Conservation (phyloP, 192 early-diverging fungal species). For the Pecoramyces ruminantium region DNA sequence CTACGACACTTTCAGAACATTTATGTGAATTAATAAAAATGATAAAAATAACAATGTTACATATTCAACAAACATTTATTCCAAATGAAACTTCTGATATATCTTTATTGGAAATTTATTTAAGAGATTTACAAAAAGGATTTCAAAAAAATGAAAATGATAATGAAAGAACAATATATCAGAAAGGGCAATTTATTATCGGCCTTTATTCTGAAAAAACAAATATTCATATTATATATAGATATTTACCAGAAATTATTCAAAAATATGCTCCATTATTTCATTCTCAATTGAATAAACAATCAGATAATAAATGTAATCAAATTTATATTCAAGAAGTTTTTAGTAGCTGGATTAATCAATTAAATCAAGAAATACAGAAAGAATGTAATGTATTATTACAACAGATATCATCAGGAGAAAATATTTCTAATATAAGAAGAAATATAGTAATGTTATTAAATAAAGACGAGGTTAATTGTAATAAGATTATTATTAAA, state of each 20-base stretch:
- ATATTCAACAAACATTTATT: background rate
- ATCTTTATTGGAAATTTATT: constrained; percentile 4
- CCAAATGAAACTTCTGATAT: background rate
- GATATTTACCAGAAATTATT: constrained; percentile 10
- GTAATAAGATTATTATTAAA: background rate
- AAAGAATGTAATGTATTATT: background rate
- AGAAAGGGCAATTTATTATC: constrained; percentile 1
- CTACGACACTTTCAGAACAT: background rate
- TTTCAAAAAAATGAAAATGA: background rate
- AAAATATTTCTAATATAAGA: background rate
- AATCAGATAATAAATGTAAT: background rate
- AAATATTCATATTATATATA: constrained; percentile 11
- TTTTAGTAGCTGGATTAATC: background rate
- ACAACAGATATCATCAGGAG: background rate
- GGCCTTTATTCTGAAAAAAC: constrained; percentile 16
- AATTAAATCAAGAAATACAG: background rate
- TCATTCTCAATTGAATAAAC: background rate
- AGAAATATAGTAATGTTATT: background rate
- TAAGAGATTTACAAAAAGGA: constrained; percentile 2
- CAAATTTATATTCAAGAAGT: background rate
- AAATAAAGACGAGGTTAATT: background rate
- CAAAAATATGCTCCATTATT: constrained; percentile 11
- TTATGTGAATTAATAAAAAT: constrained; percentile 3
- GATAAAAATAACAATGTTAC: constrained; percentile 3
- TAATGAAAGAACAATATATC: background rate